These are phyloP conservation scores for Cystofilobasidium capitatum DNA, from an alignment of 768 basidiomycete genomes.

Conservation along the genomic window DNA sequence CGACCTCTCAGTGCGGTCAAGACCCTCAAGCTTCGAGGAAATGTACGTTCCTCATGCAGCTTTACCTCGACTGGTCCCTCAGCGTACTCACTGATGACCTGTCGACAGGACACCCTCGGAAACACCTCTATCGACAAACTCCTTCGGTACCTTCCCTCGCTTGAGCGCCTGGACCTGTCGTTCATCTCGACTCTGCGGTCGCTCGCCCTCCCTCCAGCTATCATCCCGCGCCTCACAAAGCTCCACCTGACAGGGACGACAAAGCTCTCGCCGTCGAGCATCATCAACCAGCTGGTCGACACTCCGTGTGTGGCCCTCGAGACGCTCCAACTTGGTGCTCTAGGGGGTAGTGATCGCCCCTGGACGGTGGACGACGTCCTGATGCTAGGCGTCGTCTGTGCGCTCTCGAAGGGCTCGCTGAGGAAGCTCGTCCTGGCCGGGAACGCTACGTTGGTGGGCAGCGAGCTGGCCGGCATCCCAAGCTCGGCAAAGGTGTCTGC, in stretches of 20 bases:
- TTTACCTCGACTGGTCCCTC: not conserved
- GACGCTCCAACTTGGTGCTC: not conserved
- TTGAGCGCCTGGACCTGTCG: not conserved
- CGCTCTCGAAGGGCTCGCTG: not conserved
- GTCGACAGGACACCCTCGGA: not conserved
- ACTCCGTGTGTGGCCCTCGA: not conserved
- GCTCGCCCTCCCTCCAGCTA: not conserved
- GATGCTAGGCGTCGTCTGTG: not conserved
- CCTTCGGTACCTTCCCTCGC: not conserved
- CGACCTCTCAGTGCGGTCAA: not conserved
- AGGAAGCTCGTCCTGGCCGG: not conserved
- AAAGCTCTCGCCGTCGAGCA: not conserved
- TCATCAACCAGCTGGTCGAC: not conserved
- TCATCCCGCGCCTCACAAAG: not conserved
- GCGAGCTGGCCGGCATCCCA: not conserved
- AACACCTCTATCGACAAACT: not conserved
- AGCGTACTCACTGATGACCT: not conserved
- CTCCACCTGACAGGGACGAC: not conserved
- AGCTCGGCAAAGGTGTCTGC: not conserved
- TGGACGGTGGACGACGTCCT: not conserved
- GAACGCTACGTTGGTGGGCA: not conserved
- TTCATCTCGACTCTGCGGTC: not conserved
- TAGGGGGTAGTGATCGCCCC: not conserved
- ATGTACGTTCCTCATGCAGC: not conserved
- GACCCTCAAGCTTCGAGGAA: constrained; percentile 6